A percentile compares a stretch with the other conserved stretches of the same genome.
Evolutionary conservation across 2,329 filamentous ascomycete species (phyloP).

Genomic region (Botrytis hyacinthi): DNA sequence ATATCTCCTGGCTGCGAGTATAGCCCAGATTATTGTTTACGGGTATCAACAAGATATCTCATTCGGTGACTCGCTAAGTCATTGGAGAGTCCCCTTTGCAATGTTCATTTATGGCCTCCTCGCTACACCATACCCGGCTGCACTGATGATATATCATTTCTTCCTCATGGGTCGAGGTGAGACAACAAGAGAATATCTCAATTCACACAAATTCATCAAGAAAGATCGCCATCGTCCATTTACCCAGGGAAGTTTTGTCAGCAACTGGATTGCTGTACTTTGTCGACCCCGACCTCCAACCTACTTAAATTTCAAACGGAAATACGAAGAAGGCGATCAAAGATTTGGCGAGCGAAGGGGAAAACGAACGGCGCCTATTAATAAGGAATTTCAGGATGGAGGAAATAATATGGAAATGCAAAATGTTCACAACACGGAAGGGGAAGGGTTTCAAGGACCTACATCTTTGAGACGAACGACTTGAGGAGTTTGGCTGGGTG

Average conservation of each 20-base stretch:
- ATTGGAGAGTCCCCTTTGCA: constrained; percentile 79
- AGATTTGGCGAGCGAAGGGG: constrained; percentile 64
- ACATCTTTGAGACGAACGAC: constrained; percentile 28
- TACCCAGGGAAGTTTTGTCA: constrained; percentile 69
- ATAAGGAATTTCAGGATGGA: constrained; percentile 51
- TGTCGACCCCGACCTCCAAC: constrained; percentile 81
- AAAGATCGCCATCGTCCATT: constrained; percentile 90
- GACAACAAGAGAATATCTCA: constrained; percentile 93
- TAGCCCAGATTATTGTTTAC: constrained; percentile 80
- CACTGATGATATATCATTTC: constrained; percentile 83
- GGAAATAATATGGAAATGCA: constrained; percentile 69
- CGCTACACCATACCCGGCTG: constrained; percentile 74
- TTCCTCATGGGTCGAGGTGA: constrained; percentile 89
- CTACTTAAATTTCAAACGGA: constrained; percentile 81
- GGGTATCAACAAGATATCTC: constrained; percentile 59
- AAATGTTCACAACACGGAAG: constrained; percentile 45
- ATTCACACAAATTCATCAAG: constrained; percentile 91
- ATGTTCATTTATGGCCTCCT: constrained; percentile 82
- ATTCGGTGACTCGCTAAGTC: constrained; percentile 66
- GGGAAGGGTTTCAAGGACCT: constrained; percentile 53
- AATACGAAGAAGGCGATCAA: constrained; percentile 78
- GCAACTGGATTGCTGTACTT: constrained; percentile 80
- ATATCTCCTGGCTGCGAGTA: constrained; percentile 71
- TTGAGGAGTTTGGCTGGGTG: background rate
- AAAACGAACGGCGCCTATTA: constrained; percentile 49